These are phyloP conservation scores for Annulohypoxylon truncatum DNA, from an alignment of 2,329 filamentous ascomycete species.

Conservation along the genomic window DNA sequence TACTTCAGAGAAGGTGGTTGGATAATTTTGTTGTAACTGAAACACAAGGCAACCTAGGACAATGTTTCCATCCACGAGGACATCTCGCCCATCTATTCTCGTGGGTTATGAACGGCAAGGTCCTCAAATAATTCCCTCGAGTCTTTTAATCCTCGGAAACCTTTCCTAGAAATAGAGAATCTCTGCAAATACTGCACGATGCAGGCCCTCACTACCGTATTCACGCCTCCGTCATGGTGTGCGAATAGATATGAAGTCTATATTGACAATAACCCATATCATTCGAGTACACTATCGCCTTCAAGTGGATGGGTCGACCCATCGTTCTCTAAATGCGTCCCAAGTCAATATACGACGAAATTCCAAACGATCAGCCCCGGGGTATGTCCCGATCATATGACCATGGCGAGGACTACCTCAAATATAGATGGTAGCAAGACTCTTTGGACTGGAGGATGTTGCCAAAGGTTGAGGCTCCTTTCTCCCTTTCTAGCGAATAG, in stretches of 20 bases:
- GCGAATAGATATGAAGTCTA: conserved; percentile 46
- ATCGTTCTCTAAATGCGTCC: conserved; percentile 47
- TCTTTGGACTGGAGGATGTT: conserved; percentile 47
- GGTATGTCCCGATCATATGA: conserved; percentile 47
- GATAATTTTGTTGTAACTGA: background rate
- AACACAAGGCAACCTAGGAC: background rate
- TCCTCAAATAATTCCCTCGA: background rate
- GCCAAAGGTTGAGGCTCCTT: conserved; percentile 43
- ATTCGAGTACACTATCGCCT: conserved; percentile 44
- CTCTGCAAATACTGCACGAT: conserved; percentile 23
- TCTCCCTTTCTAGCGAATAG: background rate
- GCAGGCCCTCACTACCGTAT: conserved; percentile 46
- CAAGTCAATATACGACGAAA: conserved; percentile 42
- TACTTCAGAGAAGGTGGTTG: background rate
- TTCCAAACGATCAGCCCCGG: conserved; percentile 49
- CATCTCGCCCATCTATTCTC: background rate
- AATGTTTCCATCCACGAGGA: background rate
- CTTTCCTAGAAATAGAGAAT: background rate
- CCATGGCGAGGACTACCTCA: conserved; percentile 38
- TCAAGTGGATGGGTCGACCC: conserved; percentile 50
- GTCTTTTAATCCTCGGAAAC: background rate
- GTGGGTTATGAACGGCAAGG: background rate
- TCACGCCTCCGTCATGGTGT: conserved; percentile 45
- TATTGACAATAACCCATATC: conserved; percentile 41
- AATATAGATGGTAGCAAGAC: conserved; percentile 31